phyloP scores from a whole-genome alignment of 805 yeast genomes.

The Zygosaccharomyces bailii region DNA sequence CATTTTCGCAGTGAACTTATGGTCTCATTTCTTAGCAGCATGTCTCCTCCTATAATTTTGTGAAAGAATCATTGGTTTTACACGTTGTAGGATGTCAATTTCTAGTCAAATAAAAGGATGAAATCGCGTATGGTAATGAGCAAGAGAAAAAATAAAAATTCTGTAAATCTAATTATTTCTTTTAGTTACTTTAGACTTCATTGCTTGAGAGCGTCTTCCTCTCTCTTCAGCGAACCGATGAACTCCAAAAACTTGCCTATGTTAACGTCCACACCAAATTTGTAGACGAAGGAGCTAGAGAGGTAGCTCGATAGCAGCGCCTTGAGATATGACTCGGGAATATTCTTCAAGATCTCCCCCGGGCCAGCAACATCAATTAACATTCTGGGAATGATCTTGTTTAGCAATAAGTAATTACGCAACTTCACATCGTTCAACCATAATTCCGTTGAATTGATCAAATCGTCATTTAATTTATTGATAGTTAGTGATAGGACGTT shows the following conservation, averaged over 20 bases:
- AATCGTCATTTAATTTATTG: slow-evolving; percentile 80
- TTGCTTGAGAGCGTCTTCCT: slow-evolving; percentile 17
- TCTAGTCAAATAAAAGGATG: no score
- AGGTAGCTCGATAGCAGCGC: slow-evolving; percentile 85
- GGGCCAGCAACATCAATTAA: slow-evolving; percentile 64
- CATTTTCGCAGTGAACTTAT: slow-evolving; percentile 9
- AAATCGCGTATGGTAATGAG: no score
- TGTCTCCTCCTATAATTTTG: not conserved
- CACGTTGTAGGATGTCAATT: no score
- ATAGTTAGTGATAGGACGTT: slow-evolving; percentile 80
- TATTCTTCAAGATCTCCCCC: slow-evolving; percentile 63
- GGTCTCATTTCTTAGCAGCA: slow-evolving; percentile 10
- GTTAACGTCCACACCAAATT: slow-evolving; percentile 71
- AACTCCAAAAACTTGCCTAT: slow-evolving; percentile 74
- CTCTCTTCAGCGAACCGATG: slow-evolving; percentile 54
- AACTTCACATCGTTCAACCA: slow-evolving; percentile 78
- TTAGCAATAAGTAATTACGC: slow-evolving; percentile 66
- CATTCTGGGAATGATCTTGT: slow-evolving; percentile 73
- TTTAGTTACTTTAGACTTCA: not conserved
- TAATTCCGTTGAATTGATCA: slow-evolving; percentile 73
- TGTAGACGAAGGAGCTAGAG: slow-evolving; percentile 81
- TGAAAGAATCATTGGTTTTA: no score
- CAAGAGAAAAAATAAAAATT: not conserved
- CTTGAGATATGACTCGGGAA: slow-evolving; percentile 82
- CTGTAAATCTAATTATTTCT: not conserved